Evolutionary conservation across 306 rosid genomes (phyloP).

Genomic region (Vigna trinervia): DNA sequence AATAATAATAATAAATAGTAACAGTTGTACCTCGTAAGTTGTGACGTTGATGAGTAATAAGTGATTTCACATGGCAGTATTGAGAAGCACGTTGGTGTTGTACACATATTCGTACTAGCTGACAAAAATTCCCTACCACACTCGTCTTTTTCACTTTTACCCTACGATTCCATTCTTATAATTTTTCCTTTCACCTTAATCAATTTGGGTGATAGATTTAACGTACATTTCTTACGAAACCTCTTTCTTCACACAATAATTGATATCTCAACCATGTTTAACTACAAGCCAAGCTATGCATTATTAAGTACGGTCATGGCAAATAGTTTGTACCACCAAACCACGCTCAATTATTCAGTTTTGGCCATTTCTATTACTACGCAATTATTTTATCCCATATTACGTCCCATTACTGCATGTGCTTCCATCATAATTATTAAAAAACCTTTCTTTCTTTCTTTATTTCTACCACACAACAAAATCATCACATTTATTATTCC

Average conservation of each 20-base stretch:
- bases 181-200: neutral
- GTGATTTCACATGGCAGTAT: conserved; percentile 35
- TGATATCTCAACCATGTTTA: conserved; percentile 37
- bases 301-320: conserved; percentile 39
- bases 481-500: conserved; percentile 31
- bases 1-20: too few species aligned
- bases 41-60: conserved; percentile 15
- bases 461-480: neutral
- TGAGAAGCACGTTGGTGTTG: conserved; percentile 34
- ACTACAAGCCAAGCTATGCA: conserved; percentile 36
- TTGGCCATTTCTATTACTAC: neutral
- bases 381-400: conserved; percentile 7
- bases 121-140: conserved; percentile 55
- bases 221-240: too few species aligned
- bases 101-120: conserved; percentile 22
- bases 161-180: conserved; percentile 32
- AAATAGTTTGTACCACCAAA: conserved; percentile 31
- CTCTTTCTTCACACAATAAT: conserved; percentile 20
- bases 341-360: conserved; percentile 35
- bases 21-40: neutral
- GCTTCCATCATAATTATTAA: conserved; percentile 2
- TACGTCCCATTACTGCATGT: conserved; percentile 4
- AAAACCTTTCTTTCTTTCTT: neutral
- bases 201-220: too few species aligned
- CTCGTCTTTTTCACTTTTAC: conserved; percentile 39